Percentiles rank a stretch among this genome's conserved stretches.
Conservation (phyloP, 306 rosid species). For the Senna siamea region DNA sequence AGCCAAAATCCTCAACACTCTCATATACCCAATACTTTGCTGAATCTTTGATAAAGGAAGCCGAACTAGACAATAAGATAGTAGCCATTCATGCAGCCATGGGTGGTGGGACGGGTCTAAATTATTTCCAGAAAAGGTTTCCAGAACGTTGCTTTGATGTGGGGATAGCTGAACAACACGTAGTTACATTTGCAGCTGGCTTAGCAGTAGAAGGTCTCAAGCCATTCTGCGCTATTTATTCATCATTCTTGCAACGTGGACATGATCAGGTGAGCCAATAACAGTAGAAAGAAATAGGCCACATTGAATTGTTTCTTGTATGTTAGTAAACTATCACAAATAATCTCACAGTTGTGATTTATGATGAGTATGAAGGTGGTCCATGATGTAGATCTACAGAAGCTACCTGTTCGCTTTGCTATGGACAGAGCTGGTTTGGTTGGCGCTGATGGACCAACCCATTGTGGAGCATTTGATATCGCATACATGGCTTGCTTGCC, state of each 20-base stretch:
- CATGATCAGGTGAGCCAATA: conserved; percentile 74
- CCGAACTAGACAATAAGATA: conserved; percentile 70
- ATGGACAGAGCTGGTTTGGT: conserved; percentile 94
- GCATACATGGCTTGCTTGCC: conserved; percentile 97
- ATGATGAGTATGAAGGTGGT: conserved; percentile 55
- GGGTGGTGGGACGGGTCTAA: conserved; percentile 95
- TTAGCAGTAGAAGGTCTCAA: conserved; percentile 93
- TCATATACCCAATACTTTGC: conserved; percentile 84
- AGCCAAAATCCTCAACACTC: conserved; percentile 67
- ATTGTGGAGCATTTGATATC: conserved; percentile 93
- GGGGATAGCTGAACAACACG: conserved; percentile 96
- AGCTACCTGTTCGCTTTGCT: conserved; percentile 87
- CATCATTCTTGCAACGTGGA: conserved; percentile 92
- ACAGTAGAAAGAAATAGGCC: background rate
- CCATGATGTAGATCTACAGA: conserved; percentile 94
- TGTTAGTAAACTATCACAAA: conserved; percentile 2
- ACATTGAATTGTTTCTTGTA: background rate
- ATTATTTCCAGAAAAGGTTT: conserved; percentile 81
- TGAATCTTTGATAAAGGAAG: conserved; percentile 87
- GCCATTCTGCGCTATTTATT: conserved; percentile 91
- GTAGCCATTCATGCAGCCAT: conserved; percentile 97
- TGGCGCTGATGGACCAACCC: conserved; percentile 98
- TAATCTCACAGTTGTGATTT: conserved; percentile 26
- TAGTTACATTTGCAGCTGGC: conserved; percentile 95
- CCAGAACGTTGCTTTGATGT: conserved; percentile 92